phyloP scores from a whole-genome alignment of 2,329 filamentous ascomycete genomes.

The Chaetomiaceae sp. region DNA sequence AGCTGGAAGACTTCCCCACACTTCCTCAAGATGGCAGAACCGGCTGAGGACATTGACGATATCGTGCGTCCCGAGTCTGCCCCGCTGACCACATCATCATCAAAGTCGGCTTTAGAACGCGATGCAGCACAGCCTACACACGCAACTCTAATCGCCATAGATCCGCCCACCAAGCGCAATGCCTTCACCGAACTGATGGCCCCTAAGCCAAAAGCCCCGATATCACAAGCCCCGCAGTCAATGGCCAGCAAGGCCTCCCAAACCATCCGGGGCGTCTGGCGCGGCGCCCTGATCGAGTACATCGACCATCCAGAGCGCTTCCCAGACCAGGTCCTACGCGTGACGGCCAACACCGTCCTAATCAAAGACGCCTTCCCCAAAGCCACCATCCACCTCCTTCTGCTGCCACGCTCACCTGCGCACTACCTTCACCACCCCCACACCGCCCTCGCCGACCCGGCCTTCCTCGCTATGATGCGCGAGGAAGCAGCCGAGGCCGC shows the following conservation, averaged over 20 bases:
- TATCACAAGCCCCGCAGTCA: conserved; percentile 9
- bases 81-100: background rate
- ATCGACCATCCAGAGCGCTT: conserved; percentile 59
- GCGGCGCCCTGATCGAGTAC: conserved; percentile 64
- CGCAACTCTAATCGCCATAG: background rate
- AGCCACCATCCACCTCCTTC: conserved; percentile 74
- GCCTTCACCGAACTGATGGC: conserved; percentile 53
- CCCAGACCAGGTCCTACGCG: conserved; percentile 58
- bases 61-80: conserved; percentile 3
- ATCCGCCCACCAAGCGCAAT: conserved; percentile 25
- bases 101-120: too few relatives aligned
- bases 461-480: conserved; percentile 62
- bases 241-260: conserved; percentile 14
- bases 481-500: conserved; percentile 59
- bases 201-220: conserved; percentile 39
- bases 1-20: too few relatives aligned
- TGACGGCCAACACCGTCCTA: conserved; percentile 65
- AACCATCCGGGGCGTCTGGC: conserved; percentile 27
- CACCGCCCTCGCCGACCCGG: conserved; percentile 65
- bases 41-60: conserved; percentile 17
- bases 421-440: conserved; percentile 68
- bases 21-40: conserved; percentile 15
- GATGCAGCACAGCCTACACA: background rate
- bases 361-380: conserved; percentile 87
- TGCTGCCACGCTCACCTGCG: conserved; percentile 68